Evolutionary conservation across 352 stramenopile genomes (phyloP).

Genomic region (Globisporangium nodosum): DNA sequence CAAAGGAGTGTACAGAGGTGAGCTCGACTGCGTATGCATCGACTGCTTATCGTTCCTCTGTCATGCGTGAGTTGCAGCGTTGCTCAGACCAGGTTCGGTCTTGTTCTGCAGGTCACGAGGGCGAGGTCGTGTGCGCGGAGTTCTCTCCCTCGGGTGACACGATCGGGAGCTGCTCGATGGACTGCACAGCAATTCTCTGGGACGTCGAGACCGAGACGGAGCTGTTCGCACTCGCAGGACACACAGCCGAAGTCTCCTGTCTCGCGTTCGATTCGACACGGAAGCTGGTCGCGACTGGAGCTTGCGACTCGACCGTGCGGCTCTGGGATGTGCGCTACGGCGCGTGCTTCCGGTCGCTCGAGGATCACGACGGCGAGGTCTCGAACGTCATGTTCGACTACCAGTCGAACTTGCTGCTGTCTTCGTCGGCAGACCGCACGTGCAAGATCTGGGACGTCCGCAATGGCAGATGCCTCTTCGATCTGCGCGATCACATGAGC

Average conservation of each 20-base stretch:
- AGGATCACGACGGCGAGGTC: conserved; percentile 52
- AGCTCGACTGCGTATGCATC: background rate
- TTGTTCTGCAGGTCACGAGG: conserved; percentile 32
- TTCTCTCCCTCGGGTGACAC: conserved; percentile 31
- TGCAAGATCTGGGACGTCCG: conserved; percentile 74
- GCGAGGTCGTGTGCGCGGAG: conserved; percentile 44
- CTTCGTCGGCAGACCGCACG: conserved; percentile 44
- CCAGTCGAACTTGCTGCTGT: conserved; percentile 42
- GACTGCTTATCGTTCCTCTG: too few species aligned
- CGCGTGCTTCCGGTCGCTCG: conserved; percentile 62
- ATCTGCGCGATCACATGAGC: conserved; percentile 37
- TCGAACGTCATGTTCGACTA: conserved; percentile 63
- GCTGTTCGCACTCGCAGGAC: conserved; percentile 36
- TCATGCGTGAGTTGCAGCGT: background rate
- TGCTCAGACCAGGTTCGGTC: background rate
- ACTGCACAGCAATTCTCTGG: conserved; percentile 65
- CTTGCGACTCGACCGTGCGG: conserved; percentile 59
- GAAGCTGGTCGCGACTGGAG: conserved; percentile 50
- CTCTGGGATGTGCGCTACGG: conserved; percentile 72
- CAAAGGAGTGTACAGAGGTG: conserved; percentile 35
- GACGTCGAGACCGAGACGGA: conserved; percentile 43
- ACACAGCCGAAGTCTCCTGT: conserved; percentile 66
- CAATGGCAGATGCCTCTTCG: conserved; percentile 55
- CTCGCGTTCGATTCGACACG: conserved; percentile 44
- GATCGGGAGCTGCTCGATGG: conserved; percentile 72